These are phyloP conservation scores for Filosporella fistucella DNA, from an alignment of 495 filamentous ascomycete genomes.

Conservation along the genomic window DNA sequence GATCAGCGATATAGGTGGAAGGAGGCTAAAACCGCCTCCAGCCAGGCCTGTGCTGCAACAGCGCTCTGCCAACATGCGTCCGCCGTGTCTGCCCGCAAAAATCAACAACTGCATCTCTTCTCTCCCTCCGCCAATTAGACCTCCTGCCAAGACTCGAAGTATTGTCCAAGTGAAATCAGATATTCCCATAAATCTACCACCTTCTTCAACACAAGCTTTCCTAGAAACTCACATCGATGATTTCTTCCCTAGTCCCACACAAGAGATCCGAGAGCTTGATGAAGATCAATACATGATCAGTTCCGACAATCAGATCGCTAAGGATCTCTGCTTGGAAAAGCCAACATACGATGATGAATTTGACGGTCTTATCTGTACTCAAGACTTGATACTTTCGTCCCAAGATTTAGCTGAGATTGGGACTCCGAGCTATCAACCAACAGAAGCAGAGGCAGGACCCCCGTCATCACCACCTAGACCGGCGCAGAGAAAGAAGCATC, in stretches of 20 bases:
- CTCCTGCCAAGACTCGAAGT: no score
- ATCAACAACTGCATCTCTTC: background rate
- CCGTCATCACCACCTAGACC: background rate
- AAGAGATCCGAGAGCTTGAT: slow-evolving; percentile 37
- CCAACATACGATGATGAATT: slow-evolving; percentile 2
- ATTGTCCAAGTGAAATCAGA: no score
- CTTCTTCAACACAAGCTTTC: slow-evolving; percentile 39
- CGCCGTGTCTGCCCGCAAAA: no score
- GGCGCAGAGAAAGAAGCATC: background rate
- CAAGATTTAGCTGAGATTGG: slow-evolving; percentile 43
- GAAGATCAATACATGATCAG: slow-evolving; percentile 21
- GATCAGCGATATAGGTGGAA: no score
- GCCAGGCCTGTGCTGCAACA: no score
- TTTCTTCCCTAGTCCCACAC: slow-evolving; percentile 42
- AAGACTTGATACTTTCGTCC: slow-evolving; percentile 39
- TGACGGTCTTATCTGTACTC: slow-evolving; percentile 35
- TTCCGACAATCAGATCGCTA: slow-evolving; percentile 20
- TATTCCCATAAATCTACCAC: slow-evolving; percentile 18
- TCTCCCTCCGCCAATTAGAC: background rate
- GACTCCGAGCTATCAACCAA: slow-evolving; percentile 19
- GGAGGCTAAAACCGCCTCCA: no score
- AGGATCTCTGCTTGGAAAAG: slow-evolving; percentile 9
- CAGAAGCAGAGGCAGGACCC: background rate
- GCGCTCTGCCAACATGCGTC: background rate
- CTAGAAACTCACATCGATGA: slow-evolving; percentile 40